These are phyloP conservation scores for Pseudogymnoascus verrucosus DNA, from an alignment of 2,329 filamentous ascomycete species.

Conservation along the genomic window DNA sequence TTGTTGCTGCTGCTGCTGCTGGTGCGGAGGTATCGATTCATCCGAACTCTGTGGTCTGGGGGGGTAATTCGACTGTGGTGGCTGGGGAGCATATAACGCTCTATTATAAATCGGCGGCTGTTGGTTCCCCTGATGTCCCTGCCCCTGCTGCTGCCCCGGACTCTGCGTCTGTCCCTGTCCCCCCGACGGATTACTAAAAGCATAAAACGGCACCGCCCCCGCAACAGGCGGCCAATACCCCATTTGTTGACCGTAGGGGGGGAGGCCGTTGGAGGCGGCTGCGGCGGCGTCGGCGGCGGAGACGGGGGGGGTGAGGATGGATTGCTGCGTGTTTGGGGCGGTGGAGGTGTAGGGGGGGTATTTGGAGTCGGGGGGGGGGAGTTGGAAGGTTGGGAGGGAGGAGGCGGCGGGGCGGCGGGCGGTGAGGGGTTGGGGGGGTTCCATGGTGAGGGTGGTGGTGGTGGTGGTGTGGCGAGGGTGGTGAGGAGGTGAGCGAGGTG, in stretches of 20 bases:
- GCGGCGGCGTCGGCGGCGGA: conserved; percentile 45
- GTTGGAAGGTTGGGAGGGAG: conserved; percentile 60
- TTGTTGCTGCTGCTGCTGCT: background rate
- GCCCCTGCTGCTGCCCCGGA: background rate
- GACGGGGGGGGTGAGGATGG: conserved; percentile 35
- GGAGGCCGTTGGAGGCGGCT: conserved; percentile 33
- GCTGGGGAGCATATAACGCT: background rate
- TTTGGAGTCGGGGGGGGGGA: conserved; percentile 53
- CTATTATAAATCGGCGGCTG: background rate
- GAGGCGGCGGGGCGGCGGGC: conserved; percentile 62
- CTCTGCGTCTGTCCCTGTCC: background rate
- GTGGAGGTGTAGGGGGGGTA: conserved; percentile 48
- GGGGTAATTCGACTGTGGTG: background rate
- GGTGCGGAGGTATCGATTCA: background rate
- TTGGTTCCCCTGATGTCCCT: background rate
- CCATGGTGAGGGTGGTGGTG: conserved; percentile 36
- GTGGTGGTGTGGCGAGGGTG: conserved; percentile 18
- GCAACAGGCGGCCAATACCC: conserved; percentile 17
- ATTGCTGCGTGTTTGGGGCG: conserved; percentile 32
- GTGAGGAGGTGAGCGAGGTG: background rate
- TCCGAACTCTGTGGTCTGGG: background rate
- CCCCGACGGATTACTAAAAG: background rate
- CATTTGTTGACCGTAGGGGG: conserved; percentile 46
- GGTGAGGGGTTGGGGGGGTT: conserved; percentile 57
- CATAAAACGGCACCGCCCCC: background rate